A percentile compares a stretch with the other conserved stretches of the same genome.
Conservation (phyloP, 2,329 filamentous ascomycete species). For the Fusarium ramigenum region DNA sequence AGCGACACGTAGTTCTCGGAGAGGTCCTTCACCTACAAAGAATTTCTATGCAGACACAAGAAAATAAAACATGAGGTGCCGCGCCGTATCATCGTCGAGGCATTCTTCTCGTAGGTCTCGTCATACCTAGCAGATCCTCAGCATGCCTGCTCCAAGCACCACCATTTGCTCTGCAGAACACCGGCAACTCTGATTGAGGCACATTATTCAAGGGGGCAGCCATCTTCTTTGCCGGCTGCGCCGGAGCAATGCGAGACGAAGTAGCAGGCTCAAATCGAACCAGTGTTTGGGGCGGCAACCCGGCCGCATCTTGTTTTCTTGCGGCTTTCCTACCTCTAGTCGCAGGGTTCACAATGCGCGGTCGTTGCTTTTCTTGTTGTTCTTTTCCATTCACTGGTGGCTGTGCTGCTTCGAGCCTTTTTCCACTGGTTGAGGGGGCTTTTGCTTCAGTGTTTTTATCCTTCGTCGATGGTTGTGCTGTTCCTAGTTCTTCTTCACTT, state of each 20-base stretch:
- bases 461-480: neutral
- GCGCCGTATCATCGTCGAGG: conserved; percentile 4
- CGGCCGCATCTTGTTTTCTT: conserved; percentile 60
- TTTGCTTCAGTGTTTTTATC: neutral
- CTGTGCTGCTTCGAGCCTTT: neutral
- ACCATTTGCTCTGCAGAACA: conserved; percentile 60
- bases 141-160: conserved; percentile 77
- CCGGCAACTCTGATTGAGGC: conserved; percentile 45
- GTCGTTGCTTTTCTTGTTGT: conserved; percentile 18
- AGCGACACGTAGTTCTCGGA: neutral
- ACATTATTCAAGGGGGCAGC: neutral
- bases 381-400: conserved; percentile 3
- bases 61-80: too few relatives aligned
- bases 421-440: neutral
- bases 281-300: conserved; percentile 56
- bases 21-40: neutral
- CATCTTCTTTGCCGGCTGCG: neutral
- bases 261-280: conserved; percentile 48
- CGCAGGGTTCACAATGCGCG: conserved; percentile 57
- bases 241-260: conserved; percentile 9
- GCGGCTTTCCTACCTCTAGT: conserved; percentile 64
- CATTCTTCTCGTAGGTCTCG: conserved; percentile 56
- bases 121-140: conserved; percentile 70
- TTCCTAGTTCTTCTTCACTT: neutral
- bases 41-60: neutral